These are phyloP conservation scores for Silene coronaria DNA, from an alignment of 179 eudicot species.

Conservation along the genomic window DNA sequence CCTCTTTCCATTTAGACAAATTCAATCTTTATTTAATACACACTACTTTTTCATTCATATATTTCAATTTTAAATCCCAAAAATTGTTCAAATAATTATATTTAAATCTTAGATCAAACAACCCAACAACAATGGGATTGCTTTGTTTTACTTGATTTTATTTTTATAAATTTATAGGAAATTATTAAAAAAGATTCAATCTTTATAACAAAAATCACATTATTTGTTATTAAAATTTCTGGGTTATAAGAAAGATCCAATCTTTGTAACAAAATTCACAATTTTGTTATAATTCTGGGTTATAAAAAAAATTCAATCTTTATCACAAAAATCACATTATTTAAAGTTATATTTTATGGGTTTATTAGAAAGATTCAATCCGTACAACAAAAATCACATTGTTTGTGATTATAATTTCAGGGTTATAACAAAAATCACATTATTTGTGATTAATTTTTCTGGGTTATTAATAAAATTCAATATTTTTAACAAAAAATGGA, in stretches of 20 bases:
- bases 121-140: slow-evolving; percentile 17
- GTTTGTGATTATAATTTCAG: not conserved
- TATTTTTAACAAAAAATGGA: slow-evolving; percentile 22
- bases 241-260: slow-evolving; percentile 1
- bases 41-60: not conserved
- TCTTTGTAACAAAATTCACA: not conserved
- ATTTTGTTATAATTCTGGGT: no score
- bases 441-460: not conserved
- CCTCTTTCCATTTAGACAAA: not conserved
- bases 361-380: slow-evolving; percentile 12
- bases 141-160: slow-evolving; percentile 26
- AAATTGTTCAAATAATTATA: not conserved
- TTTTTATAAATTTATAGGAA: not conserved
- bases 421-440: not conserved
- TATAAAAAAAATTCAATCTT: no score
- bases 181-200: not conserved
- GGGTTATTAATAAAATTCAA: not conserved
- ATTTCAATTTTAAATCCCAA: not conserved
- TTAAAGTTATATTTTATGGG: no score
- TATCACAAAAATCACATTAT: no score
- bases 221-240: not conserved
- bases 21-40: not conserved
- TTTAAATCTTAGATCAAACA: slow-evolving; percentile 1
- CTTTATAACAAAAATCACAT: not conserved
- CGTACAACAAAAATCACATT: not conserved